These are phyloP conservation scores for Massariosphaeria phaeospora DNA, from an alignment of 495 filamentous ascomycete species.

Conservation along the genomic window DNA sequence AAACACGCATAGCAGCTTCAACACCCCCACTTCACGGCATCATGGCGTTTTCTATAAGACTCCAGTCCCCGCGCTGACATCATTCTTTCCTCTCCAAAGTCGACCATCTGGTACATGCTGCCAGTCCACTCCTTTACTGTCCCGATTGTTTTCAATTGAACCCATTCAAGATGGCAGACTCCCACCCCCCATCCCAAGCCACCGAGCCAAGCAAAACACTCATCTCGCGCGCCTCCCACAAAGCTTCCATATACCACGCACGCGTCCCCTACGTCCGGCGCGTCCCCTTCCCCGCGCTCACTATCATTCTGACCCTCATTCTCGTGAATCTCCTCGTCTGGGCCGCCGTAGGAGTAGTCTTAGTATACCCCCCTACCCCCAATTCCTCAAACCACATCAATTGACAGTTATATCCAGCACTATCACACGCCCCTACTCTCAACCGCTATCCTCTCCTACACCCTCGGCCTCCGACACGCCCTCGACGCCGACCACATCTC, in stretches of 20 bases:
- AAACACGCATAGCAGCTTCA: neutral
- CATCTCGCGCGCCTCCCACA: conserved; percentile 13
- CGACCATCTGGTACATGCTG: too few species aligned
- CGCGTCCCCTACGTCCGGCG: conserved; percentile 37
- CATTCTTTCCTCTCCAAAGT: neutral
- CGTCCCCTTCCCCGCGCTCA: conserved; percentile 60
- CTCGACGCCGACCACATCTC: conserved; percentile 96
- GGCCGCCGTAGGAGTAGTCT: conserved; percentile 64
- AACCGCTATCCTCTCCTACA: conserved; percentile 78
- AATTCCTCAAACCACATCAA: conserved; percentile 32
- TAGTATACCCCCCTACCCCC: conserved; percentile 43
- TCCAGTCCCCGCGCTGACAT: neutral
- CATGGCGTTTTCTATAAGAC: neutral
- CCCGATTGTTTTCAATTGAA: too few species aligned
- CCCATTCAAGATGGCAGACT: neutral
- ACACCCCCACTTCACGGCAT: conserved; percentile 20
- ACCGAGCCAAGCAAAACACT: neutral
- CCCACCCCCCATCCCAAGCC: neutral
- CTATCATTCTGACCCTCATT: conserved; percentile 61
- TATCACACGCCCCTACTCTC: conserved; percentile 58
- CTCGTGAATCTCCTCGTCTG: conserved; percentile 66
- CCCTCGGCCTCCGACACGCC: conserved; percentile 86
- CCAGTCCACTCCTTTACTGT: too few species aligned
- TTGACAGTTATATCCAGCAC: conserved; percentile 1
- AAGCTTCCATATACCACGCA: conserved; percentile 37